Evolutionary conservation across 306 rosid genomes (phyloP).

Genomic region (Cicer arietinum): DNA sequence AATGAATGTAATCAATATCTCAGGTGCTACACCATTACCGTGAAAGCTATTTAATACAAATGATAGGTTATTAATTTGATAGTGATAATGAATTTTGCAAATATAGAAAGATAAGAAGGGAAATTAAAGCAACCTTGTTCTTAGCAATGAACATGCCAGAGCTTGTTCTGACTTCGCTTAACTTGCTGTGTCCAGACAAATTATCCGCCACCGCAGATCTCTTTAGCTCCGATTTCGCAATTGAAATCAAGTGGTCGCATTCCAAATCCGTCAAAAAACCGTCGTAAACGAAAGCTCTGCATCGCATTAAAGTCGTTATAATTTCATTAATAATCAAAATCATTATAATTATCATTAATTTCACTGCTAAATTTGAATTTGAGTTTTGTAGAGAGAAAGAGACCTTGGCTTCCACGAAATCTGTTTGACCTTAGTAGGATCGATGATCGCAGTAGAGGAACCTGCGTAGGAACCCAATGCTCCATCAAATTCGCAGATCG

Average conservation of each 20-base stretch:
- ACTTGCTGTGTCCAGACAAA: conserved; percentile 70
- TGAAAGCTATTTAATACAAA: neutral
- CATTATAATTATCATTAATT: neutral
- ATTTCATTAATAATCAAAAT: neutral
- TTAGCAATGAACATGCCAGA: conserved; percentile 92
- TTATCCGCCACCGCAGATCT: conserved; percentile 92
- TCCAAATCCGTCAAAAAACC: conserved; percentile 84
- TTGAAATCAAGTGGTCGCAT: conserved; percentile 88
- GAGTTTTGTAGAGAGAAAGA: neutral
- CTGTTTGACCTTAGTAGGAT: conserved; percentile 84
- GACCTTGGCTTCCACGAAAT: conserved; percentile 94
- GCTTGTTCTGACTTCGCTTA: conserved; percentile 86
- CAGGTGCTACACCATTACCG: too few species aligned
- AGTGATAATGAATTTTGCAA: neutral
- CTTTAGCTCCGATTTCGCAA: conserved; percentile 87
- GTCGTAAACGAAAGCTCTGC: conserved; percentile 87
- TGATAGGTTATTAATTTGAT: neutral
- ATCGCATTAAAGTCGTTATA: conserved; percentile 4
- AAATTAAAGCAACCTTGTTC: conserved; percentile 63
- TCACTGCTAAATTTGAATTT: neutral
- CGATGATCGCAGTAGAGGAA: conserved; percentile 69
- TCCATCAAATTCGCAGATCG: conserved; percentile 38
- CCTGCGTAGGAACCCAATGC: conserved; percentile 68
- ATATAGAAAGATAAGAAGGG: neutral
- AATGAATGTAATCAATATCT: too few species aligned